These are phyloP conservation scores for Penicillium crustosum DNA, from an alignment of 2,329 filamentous ascomycete genomes.

Conservation along the genomic window DNA sequence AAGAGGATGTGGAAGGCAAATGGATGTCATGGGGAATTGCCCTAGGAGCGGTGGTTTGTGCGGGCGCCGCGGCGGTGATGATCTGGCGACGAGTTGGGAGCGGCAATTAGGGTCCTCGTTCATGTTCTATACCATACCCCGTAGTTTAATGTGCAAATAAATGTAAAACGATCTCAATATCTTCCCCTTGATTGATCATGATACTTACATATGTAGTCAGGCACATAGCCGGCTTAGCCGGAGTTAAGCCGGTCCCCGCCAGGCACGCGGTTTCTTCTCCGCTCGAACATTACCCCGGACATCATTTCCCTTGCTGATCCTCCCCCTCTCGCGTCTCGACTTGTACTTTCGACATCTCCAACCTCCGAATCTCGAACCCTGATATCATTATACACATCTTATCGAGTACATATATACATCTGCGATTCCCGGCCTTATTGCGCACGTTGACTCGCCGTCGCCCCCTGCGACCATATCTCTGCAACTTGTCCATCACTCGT, in stretches of 20 bases:
- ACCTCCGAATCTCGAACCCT: not conserved
- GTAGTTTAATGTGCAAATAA: slow-evolving; percentile 1
- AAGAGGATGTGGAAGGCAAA: slow-evolving; percentile 76
- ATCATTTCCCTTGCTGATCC: slow-evolving; percentile 16
- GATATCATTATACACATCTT: not conserved
- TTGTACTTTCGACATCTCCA: not conserved
- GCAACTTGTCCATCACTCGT: not conserved
- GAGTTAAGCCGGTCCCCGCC: slow-evolving; percentile 19
- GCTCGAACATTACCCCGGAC: slow-evolving; percentile 22
- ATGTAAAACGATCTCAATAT: not conserved
- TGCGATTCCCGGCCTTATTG: not conserved
- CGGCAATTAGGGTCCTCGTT: slow-evolving; percentile 29
- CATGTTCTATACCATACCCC: slow-evolving; percentile 18
- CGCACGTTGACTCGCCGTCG: not conserved
- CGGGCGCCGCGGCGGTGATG: slow-evolving; percentile 58
- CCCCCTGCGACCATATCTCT: not conserved
- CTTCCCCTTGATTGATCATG: not conserved
- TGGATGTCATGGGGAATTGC: slow-evolving; percentile 83
- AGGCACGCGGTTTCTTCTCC: slow-evolving; percentile 23
- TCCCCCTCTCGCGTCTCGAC: not conserved
- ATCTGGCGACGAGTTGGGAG: slow-evolving; percentile 57
- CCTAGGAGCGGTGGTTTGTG: slow-evolving; percentile 67
- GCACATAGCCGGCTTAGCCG: slow-evolving; percentile 6
- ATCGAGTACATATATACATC: not conserved
- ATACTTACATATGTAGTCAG: not conserved